Evolutionary conservation across 768 basidiomycete species (phyloP).

Genomic region (Coprinellus aureogranulatus): DNA sequence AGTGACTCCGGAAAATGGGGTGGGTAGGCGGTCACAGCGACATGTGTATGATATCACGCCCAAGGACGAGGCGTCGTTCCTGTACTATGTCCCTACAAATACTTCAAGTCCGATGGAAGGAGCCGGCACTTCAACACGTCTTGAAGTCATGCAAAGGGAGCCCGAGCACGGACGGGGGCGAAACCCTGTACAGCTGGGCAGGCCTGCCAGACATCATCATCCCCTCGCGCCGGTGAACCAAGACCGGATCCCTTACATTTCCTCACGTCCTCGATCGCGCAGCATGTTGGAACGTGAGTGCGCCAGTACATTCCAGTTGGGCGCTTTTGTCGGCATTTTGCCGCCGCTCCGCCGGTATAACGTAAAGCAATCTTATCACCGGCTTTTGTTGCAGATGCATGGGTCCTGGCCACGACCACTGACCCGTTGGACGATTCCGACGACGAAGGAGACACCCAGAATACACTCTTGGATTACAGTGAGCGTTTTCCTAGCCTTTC

Average conservation of each 20-base stretch:
- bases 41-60: slow-evolving; percentile 37
- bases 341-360: slow-evolving; percentile 1
- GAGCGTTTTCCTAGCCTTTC: slow-evolving; percentile 22
- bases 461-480: slow-evolving; percentile 67
- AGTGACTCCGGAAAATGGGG: slow-evolving; percentile 26
- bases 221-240: background rate
- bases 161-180: background rate
- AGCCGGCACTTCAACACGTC: background rate
- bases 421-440: slow-evolving; percentile 75
- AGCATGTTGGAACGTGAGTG: slow-evolving; percentile 49
- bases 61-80: slow-evolving; percentile 44
- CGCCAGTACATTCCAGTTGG: background rate
- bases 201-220: background rate
- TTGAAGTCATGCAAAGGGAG: background rate
- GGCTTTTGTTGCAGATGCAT: slow-evolving; percentile 54
- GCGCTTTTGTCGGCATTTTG: slow-evolving; percentile 1
- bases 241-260: background rate
- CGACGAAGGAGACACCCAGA: slow-evolving; percentile 64
- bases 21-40: slow-evolving; percentile 32
- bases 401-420: slow-evolving; percentile 59
- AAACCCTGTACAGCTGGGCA: background rate
- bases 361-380: slow-evolving; percentile 7
- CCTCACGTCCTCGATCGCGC: slow-evolving; percentile 22
- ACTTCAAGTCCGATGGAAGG: background rate
- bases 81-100: slow-evolving; percentile 47